Base-by-base conservation (phyloP, 1,284 basidiomycete genomes). In the Cutaneotrichosporon mucoides region DNA sequence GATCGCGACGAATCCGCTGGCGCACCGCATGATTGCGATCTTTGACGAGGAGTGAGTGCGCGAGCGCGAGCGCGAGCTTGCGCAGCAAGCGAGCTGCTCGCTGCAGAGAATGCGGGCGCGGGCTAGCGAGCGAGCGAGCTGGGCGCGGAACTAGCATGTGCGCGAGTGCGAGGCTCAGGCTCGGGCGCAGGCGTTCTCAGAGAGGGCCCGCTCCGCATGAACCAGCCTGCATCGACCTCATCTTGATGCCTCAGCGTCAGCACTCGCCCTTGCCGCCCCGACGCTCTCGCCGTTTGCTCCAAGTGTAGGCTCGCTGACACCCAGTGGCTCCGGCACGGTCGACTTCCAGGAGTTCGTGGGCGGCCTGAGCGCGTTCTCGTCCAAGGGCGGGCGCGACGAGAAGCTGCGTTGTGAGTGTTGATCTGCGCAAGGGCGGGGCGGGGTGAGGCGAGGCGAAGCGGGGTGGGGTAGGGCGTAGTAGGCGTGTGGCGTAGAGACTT, bases 301-400 rank as follows among this genome's bases (percentile, higher is more conserved):
- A 34, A 12, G 11, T 34, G 10, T 24, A 46, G 60, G 24, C 24
- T 24, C 2, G 24, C 35, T 44, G 49, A 43, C 54, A 40, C 54
- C 5, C 68, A 95, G 91, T 77, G 95, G 96, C 61, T 92, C 93
- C 71, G 95, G 95, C 59, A 94, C 95, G 1, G 95, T 99, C 53
- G 95, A 99, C 76, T 99, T 99, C 76, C 93, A 98, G 72, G 95
- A 99, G 79, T 99, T 99, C 71, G 96, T 99, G 0, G 92, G 92
- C 4, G 96, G 95, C 2, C 79, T 99, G 71, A 95, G 92, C 69
- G 95, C 96, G 44, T 99, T 99, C 77, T 95, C 91, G 68, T 94
- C 89, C 77, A 87, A 94, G 75, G 95, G 95, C 40, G 92, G 90
- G 16, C 82, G 94, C 61, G 96, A 99, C 73, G 95, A 99, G 80